phyloP scores from a whole-genome alignment of 176 grass and related monocot species.

The Phyllostachys edulis region DNA sequence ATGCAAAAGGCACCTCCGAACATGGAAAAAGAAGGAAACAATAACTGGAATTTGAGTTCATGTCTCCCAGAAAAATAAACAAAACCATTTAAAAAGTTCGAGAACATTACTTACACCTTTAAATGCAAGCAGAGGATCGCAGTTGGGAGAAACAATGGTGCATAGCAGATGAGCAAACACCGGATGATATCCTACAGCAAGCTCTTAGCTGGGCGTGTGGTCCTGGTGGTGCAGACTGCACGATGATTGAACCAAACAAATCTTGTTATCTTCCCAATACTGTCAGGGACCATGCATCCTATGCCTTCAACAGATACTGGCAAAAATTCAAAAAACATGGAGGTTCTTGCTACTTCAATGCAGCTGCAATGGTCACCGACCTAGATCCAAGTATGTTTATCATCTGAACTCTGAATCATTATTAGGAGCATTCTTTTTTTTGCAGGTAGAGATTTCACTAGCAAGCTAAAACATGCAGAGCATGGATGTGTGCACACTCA shows the following conservation, averaged over 20 bases:
- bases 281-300: conserved; percentile 55
- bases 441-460: conserved; percentile 22
- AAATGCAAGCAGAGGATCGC: conserved; percentile 21
- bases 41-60: background rate
- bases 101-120: background rate
- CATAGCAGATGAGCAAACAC: conserved; percentile 59
- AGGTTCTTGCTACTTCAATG: conserved; percentile 66
- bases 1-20: background rate
- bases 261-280: conserved; percentile 65
- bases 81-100: background rate
- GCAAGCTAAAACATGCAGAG: conserved; percentile 4
- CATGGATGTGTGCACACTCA: background rate
- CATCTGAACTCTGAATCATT: background rate
- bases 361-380: conserved; percentile 54
- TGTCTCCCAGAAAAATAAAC: background rate
- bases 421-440: conserved; percentile 7
- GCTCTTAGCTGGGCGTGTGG: conserved; percentile 49
- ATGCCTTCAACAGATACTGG: conserved; percentile 66
- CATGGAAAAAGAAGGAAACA: background rate
- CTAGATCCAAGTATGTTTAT: conserved; percentile 53
- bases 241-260: conserved; percentile 49
- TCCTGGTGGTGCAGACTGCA: conserved; percentile 51
- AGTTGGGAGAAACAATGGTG: conserved; percentile 53
- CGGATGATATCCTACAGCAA: conserved; percentile 50
- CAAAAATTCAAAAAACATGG: conserved; percentile 68